Evolutionary conservation across 441 rosid genomes (phyloP).

Genomic region (Flueggea neowawraea): DNA sequence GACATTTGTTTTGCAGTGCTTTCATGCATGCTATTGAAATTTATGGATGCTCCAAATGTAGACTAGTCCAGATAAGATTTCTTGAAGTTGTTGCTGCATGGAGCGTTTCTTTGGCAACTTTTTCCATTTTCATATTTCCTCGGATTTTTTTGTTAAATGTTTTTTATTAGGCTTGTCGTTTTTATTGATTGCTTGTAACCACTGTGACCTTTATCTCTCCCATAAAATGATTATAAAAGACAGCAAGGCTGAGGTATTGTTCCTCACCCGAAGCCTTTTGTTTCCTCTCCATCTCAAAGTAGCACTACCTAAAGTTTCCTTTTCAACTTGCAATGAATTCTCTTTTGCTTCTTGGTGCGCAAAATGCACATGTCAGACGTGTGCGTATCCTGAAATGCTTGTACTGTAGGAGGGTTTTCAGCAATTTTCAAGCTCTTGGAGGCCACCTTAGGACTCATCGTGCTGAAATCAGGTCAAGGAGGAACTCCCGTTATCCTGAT

Average conservation of each 20-base stretch:
- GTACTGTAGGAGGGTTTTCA: constrained; percentile 21
- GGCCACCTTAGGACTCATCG: constrained; percentile 28
- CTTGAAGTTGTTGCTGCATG: constrained; percentile 6
- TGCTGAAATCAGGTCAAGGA: constrained; percentile 10
- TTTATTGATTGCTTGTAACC: constrained; percentile 18
- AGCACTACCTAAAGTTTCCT: not conserved
- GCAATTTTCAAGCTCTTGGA: constrained; percentile 19
- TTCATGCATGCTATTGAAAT: constrained; percentile 11
- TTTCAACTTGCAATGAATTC: constrained; percentile 20
- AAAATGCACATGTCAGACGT: constrained; percentile 12
- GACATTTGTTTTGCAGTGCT: not conserved
- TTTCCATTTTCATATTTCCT: not conserved
- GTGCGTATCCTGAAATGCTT: constrained; percentile 13
- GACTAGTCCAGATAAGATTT: constrained; percentile 2
- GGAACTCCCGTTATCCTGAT: constrained; percentile 6
- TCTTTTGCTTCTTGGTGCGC: constrained; percentile 4
- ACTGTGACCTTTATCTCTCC: constrained; percentile 6
- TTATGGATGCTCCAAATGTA: constrained; percentile 13
- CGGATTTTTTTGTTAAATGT: constrained; percentile 12
- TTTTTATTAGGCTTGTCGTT: constrained; percentile 17
- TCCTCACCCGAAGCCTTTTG: constrained; percentile 13
- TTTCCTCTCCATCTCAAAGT: constrained; percentile 8
- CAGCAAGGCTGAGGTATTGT: constrained; percentile 10
- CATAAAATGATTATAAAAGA: constrained; percentile 19
- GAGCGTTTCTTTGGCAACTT: constrained; percentile 8